A percentile compares a stretch with the other conserved stretches of the same genome.
These are phyloP conservation scores for Pistacia vera DNA, from an alignment of 345 rosid genomes.

Conservation along the genomic window DNA sequence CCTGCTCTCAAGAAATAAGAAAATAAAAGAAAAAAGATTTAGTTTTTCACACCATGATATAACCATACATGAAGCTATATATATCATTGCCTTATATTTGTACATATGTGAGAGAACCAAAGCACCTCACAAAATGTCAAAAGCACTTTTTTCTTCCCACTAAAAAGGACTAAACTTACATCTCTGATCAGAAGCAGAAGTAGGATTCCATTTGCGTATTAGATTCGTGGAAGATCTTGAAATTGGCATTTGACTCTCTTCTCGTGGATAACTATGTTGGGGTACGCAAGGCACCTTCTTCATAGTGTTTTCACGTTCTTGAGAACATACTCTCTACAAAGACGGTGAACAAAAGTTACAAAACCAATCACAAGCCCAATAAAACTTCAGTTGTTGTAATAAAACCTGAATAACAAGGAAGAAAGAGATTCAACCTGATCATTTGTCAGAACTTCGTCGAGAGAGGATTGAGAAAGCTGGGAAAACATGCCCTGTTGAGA, in stretches of 20 bases:
- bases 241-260: constrained; percentile 58
- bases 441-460: constrained; percentile 53
- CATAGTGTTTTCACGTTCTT: constrained; percentile 56
- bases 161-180: constrained; percentile 37
- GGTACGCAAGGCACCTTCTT: constrained; percentile 63
- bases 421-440: constrained; percentile 58
- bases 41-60: background rate
- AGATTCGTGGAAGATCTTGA: constrained; percentile 56
- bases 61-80: background rate
- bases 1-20: constrained; percentile 35
- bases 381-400: background rate
- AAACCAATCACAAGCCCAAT: background rate
- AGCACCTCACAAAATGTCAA: background rate
- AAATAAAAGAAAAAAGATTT: constrained; percentile 13
- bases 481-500: constrained; percentile 80
- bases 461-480: constrained; percentile 78
- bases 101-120: background rate
- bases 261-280: constrained; percentile 45
- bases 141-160: background rate
- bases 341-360: constrained; percentile 5
- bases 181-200: constrained; percentile 48
- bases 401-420: background rate
- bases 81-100: background rate
- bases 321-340: constrained; percentile 73
- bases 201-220: constrained; percentile 62